Percentiles rank a stretch among this genome's conserved stretches.
These are phyloP conservation scores for Kuraishia floccosa DNA, from an alignment of 805 yeast genomes.

Conservation along the genomic window DNA sequence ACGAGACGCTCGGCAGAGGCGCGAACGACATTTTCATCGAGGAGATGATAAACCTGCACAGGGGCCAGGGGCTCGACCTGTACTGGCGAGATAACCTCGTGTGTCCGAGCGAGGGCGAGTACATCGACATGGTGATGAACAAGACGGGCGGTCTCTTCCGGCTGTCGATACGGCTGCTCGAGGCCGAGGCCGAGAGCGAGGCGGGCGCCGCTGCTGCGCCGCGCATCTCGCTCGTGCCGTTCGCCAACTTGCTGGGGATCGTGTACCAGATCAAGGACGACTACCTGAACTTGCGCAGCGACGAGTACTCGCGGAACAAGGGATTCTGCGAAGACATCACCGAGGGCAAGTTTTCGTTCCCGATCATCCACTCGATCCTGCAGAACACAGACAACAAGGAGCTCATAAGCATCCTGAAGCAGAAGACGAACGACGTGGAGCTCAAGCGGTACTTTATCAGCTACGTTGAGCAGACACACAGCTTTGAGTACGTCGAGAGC, in stretches of 20 bases:
- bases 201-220: constrained; percentile 3
- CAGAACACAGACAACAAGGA: constrained; percentile 23
- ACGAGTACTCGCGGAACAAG: constrained; percentile 42
- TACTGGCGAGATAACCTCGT: constrained; percentile 68
- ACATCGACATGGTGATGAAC: constrained; percentile 71
- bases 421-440: constrained; percentile 36
- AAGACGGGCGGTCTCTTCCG: constrained; percentile 88
- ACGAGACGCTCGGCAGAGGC: constrained; percentile 11
- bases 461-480: constrained; percentile 27
- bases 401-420: constrained; percentile 36
- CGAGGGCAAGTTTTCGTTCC: constrained; percentile 85
- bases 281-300: constrained; percentile 53
- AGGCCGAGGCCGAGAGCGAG: constrained; percentile 11
- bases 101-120: constrained; percentile 54
- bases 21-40: constrained; percentile 40
- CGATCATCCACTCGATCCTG: constrained; percentile 58
- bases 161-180: constrained; percentile 58
- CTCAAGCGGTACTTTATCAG: constrained; percentile 40
- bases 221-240: constrained; percentile 28
- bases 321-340: constrained; percentile 80
- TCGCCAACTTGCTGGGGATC: constrained; percentile 71
- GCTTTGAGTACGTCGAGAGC: constrained; percentile 27
- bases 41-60: constrained; percentile 71
- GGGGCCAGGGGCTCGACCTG: constrained; percentile 85
- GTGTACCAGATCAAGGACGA: constrained; percentile 85